phyloP scores from a whole-genome alignment of 108 stramenopile species.

The Cyclotella sp. region DNA sequence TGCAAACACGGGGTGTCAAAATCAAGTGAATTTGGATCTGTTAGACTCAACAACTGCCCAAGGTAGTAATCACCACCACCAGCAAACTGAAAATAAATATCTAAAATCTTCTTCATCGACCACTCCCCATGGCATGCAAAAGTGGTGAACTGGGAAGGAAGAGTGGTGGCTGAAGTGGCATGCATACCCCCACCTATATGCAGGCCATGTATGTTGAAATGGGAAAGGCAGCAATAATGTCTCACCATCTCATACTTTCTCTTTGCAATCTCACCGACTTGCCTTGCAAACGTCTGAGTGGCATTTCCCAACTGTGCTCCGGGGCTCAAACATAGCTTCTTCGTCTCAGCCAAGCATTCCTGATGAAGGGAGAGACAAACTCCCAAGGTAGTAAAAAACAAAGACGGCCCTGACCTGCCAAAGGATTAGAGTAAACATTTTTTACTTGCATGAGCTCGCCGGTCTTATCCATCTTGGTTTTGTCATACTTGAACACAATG shows the following conservation, averaged over 20 bases:
- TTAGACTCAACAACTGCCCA: conserved; percentile 41
- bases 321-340: conserved; percentile 29
- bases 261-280: conserved; percentile 17
- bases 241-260: neutral
- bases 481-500: neutral
- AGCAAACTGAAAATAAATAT: conserved; percentile 55
- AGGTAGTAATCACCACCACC: conserved; percentile 51
- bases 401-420: neutral
- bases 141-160: conserved; percentile 46
- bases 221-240: no score
- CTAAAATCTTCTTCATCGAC: conserved; percentile 46
- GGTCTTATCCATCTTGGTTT: neutral
- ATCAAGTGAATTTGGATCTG: conserved; percentile 24
- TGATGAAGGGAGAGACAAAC: conserved; percentile 23
- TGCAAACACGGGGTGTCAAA: conserved; percentile 49
- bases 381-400: conserved; percentile 32
- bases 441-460: neutral
- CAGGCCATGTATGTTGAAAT: conserved; percentile 47
- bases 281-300: conserved; percentile 19
- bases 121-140: conserved; percentile 51
- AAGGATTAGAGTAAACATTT: conserved; percentile 35
- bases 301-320: conserved; percentile 18
- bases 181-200: conserved; percentile 47
- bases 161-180: conserved; percentile 47
- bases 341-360: conserved; percentile 8